These are phyloP conservation scores for Eucalyptus grandis DNA, from an alignment of 345 rosid genomes.

Conservation along the genomic window DNA sequence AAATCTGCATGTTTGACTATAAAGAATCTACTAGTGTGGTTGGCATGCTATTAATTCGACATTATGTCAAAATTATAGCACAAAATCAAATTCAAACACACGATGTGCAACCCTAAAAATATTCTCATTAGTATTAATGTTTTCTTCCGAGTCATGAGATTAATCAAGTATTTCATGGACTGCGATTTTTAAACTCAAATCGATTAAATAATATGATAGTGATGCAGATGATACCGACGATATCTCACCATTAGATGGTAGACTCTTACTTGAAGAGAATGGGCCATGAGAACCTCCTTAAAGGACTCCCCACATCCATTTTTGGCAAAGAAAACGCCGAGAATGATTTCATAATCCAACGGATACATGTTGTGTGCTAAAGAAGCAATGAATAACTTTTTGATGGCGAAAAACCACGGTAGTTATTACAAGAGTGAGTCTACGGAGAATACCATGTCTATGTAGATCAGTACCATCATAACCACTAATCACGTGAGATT, in stretches of 20 bases:
- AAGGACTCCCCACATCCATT: background rate
- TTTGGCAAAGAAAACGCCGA: background rate
- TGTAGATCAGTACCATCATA: background rate
- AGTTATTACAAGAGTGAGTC: background rate
- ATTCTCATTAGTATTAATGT: background rate
- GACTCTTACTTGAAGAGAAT: background rate
- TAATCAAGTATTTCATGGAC: background rate
- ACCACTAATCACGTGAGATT: background rate
- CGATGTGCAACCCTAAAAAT: background rate
- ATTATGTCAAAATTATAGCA: background rate
- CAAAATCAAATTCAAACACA: background rate
- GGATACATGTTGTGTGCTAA: background rate
- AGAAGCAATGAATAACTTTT: background rate
- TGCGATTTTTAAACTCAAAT: background rate
- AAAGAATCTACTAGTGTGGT: background rate
- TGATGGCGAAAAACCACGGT: background rate
- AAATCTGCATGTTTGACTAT: background rate
- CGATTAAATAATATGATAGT: background rate
- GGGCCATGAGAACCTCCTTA: background rate
- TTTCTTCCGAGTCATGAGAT: background rate
- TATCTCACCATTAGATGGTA: background rate
- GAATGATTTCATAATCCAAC: background rate
- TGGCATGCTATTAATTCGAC: background rate
- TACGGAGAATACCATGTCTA: background rate
- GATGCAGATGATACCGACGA: background rate